Conservation (phyloP, 257 asterid species). For the Cinchona pubescens region DNA sequence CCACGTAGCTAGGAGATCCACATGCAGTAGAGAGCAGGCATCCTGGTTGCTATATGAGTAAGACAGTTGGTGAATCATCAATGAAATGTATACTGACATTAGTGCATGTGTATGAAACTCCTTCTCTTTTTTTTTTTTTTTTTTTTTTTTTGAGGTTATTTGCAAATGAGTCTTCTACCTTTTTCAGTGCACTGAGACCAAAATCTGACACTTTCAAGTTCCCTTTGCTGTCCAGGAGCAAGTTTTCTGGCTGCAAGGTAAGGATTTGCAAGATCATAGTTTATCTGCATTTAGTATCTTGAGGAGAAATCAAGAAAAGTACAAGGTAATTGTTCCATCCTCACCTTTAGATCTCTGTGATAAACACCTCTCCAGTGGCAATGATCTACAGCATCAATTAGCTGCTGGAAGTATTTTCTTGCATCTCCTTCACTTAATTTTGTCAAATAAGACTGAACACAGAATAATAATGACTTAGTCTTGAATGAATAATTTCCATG, state of each 20-base stretch:
- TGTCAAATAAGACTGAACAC: constrained; percentile 13
- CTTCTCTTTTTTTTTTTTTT: too few relatives aligned
- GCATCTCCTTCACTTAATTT: constrained; percentile 25
- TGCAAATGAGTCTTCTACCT: not conserved
- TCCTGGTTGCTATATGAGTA: constrained; percentile 18
- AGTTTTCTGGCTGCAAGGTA: constrained; percentile 32
- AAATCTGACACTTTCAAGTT: constrained; percentile 33
- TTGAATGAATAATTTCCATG: not conserved
- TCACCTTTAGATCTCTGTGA: constrained; percentile 36
- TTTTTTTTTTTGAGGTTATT: not conserved
- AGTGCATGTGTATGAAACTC: too few relatives aligned
- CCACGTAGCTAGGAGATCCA: constrained; percentile 35
- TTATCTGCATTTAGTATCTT: not conserved
- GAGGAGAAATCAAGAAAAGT: constrained; percentile 2
- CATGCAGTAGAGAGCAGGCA: constrained; percentile 29
- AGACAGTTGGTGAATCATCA: not conserved
- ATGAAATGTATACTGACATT: not conserved
- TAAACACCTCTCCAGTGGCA: constrained; percentile 32
- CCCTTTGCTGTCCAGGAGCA: constrained; percentile 29
- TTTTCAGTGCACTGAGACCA: constrained; percentile 29
- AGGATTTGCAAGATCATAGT: not conserved
- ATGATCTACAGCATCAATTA: constrained; percentile 31
- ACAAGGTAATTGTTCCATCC: not conserved
- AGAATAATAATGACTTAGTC: not conserved
- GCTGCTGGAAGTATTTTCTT: constrained; percentile 30